Evolutionary conservation across 495 filamentous ascomycete species (phyloP).

Genomic region (Endocarpon pusillum): DNA sequence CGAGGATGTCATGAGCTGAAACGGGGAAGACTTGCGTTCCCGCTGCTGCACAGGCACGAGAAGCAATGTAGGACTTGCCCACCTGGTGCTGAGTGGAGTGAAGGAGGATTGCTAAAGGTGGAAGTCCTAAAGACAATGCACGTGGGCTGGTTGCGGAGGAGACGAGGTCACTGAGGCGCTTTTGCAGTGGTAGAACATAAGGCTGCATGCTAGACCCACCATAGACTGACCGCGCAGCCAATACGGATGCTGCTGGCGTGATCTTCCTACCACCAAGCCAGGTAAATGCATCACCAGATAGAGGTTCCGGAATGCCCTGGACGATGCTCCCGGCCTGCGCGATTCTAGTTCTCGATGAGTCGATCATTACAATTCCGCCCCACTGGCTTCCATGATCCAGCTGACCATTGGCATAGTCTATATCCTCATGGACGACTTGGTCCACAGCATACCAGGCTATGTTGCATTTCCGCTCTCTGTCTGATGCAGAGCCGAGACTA

Average conservation of each 20-base stretch:
- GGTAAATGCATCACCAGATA: constrained; percentile 65
- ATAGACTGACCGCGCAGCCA: too few species aligned
- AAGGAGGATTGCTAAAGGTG: constrained; percentile 72
- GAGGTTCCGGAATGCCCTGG: constrained; percentile 55
- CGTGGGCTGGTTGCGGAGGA: constrained; percentile 75
- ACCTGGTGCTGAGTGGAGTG: constrained; percentile 83
- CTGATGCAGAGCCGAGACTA: constrained; percentile 18
- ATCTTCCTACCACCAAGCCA: constrained; percentile 59
- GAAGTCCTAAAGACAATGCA: constrained; percentile 70
- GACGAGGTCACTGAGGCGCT: constrained; percentile 69
- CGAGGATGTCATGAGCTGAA: constrained; percentile 83
- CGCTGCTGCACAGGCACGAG: constrained; percentile 66
- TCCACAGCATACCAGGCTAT: constrained; percentile 85
- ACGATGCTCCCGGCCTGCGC: constrained; percentile 71
- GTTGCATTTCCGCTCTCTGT: constrained; percentile 12
- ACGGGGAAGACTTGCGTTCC: constrained; percentile 80
- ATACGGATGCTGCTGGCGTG: constrained; percentile 25
- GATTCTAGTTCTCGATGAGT: constrained; percentile 70
- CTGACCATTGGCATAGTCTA: constrained; percentile 37
- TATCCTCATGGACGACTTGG: constrained; percentile 39
- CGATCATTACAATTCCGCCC: constrained; percentile 69
- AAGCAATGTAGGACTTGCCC: constrained; percentile 65
- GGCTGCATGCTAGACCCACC: too few species aligned
- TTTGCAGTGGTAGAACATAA: constrained; percentile 52
- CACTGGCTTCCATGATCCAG: constrained; percentile 47